Percentiles rank a stretch among this genome's conserved stretches.
These are phyloP conservation scores for Sphenostylis stenocarpa DNA, from an alignment of 306 rosid species.

Conservation along the genomic window DNA sequence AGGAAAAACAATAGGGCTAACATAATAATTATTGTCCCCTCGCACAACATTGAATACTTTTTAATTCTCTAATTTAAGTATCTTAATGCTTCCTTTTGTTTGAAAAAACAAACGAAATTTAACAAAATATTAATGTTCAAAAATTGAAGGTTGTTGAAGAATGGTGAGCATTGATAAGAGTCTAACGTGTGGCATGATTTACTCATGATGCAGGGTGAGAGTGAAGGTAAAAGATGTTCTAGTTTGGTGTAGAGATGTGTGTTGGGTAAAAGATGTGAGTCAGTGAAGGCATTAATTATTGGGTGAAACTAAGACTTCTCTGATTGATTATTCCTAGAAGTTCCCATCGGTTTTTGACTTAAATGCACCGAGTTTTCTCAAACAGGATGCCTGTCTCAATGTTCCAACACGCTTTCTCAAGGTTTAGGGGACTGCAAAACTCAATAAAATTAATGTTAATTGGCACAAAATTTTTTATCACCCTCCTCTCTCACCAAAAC, in stretches of 20 bases:
- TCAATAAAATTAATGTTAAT: constrained; percentile 10
- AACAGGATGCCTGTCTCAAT: constrained; percentile 52
- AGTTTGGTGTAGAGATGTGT: neutral
- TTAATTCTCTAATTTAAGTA: neutral
- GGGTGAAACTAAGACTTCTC: constrained; percentile 30
- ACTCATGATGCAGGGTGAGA: neutral
- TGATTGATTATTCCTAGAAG: constrained; percentile 76
- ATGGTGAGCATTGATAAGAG: neutral
- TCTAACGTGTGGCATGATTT: neutral
- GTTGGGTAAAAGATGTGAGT: constrained; percentile 7
- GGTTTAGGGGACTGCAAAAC: constrained; percentile 40
- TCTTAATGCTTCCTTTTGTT: too few species aligned
- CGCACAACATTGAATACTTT: neutral
- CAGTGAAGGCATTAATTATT: constrained; percentile 32
- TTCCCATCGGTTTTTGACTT: constrained; percentile 55
- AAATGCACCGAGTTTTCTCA: constrained; percentile 43
- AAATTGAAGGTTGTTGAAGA: neutral
- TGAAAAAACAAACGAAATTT: too few species aligned
- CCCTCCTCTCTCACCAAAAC: neutral
- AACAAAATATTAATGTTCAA: neutral
- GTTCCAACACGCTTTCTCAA: constrained; percentile 57
- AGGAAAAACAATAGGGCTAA: neutral
- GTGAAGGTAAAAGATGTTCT: constrained; percentile 21
- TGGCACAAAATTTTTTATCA: constrained; percentile 9
- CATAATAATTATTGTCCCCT: neutral